Percentiles rank a stretch among this genome's conserved stretches.
These are phyloP conservation scores for Lepidium africanum DNA, from an alignment of 345 rosid genomes.

Conservation along the genomic window DNA sequence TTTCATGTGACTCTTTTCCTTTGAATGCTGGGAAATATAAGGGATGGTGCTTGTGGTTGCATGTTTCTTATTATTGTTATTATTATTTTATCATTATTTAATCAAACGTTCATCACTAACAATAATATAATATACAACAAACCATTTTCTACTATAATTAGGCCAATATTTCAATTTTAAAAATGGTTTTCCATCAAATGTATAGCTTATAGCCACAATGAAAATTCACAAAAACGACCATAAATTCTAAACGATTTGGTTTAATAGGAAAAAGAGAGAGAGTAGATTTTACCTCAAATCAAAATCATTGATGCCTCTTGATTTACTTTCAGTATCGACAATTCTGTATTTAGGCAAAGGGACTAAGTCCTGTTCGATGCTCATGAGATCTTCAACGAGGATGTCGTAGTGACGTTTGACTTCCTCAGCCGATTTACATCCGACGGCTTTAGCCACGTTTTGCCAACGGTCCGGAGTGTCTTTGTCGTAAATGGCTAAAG, in stretches of 20 bases:
- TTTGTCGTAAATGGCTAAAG: slow-evolving; percentile 70
- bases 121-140: not conserved
- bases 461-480: slow-evolving; percentile 97
- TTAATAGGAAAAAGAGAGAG: not conserved
- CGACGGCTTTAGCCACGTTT: slow-evolving; percentile 72
- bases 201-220: not conserved
- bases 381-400: slow-evolving; percentile 67
- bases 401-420: slow-evolving; percentile 75
- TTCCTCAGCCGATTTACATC: slow-evolving; percentile 70
- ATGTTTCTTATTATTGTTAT: slow-evolving; percentile 9
- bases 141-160: not conserved
- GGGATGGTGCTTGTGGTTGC: slow-evolving; percentile 26
- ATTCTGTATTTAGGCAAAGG: slow-evolving; percentile 61
- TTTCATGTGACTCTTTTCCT: slow-evolving; percentile 42
- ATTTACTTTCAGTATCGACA: slow-evolving; percentile 20
- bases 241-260: not conserved
- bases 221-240: not conserved
- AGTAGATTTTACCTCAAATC: slow-evolving; percentile 30
- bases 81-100: not conserved
- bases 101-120: not conserved
- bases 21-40: slow-evolving; percentile 23
- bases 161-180: not conserved
- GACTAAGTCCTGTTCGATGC: slow-evolving; percentile 61
- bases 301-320: slow-evolving; percentile 30
- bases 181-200: slow-evolving; percentile 2